Conservation (phyloP, 768 basidiomycete species). For the Sarcodon sp. region DNA sequence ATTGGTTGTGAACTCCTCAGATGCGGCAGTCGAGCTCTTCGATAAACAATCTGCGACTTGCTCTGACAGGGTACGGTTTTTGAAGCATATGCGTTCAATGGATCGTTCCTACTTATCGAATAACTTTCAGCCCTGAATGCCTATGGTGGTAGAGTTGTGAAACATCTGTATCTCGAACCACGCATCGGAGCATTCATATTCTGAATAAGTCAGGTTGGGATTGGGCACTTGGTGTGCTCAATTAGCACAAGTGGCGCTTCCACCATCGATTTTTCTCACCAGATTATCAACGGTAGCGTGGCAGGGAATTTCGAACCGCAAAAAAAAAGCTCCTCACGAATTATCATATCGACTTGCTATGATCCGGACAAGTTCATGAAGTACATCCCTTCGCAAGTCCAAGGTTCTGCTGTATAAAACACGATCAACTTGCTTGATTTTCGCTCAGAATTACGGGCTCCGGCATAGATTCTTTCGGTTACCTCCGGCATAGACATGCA, state of each 20-base stretch:
- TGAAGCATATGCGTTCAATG: too few relatives aligned
- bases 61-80: conserved; percentile 11
- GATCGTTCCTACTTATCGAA: too few relatives aligned
- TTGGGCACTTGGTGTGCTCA: too few relatives aligned
- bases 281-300: neutral
- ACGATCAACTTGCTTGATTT: neutral
- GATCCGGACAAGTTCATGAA: conserved; percentile 1
- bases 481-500: conserved; percentile 2
- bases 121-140: too few relatives aligned
- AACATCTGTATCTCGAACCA: too few relatives aligned
- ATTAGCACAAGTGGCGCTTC: too few relatives aligned
- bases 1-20: conserved; percentile 16
- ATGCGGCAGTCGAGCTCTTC: conserved; percentile 15
- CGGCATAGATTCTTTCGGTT: conserved; percentile 2
- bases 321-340: neutral
- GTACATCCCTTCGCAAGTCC: neutral
- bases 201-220: too few relatives aligned
- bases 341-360: conserved; percentile 4
- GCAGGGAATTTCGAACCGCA: neutral
- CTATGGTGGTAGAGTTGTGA: too few relatives aligned
- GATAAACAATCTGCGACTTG: conserved; percentile 18
- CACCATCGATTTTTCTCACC: neutral
- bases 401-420: too few relatives aligned
- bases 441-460: neutral
- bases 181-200: too few relatives aligned